phyloP scores from a whole-genome alignment of 2,329 filamentous ascomycete genomes.

The Lojkania enalia region DNA sequence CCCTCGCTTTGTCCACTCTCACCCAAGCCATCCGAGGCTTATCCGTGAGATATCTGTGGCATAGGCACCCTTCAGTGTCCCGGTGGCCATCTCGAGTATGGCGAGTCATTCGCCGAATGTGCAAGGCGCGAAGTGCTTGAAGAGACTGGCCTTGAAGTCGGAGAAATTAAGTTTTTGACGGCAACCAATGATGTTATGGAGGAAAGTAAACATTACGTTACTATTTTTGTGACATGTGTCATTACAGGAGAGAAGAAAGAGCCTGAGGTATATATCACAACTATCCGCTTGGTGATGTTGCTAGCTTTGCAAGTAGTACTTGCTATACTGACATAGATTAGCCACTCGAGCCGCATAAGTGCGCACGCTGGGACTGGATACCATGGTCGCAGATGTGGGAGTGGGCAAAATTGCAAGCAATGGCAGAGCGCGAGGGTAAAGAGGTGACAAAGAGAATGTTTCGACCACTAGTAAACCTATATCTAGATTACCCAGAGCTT shows the following conservation, averaged over 20 bases:
- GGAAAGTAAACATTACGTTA: slow-evolving; percentile 73
- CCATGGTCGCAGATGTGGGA: slow-evolving; percentile 53
- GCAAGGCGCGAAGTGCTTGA: slow-evolving; percentile 69
- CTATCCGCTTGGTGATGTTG: not conserved
- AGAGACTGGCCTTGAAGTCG: slow-evolving; percentile 65
- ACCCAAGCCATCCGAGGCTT: not conserved
- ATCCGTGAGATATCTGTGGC: not conserved
- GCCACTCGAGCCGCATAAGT: slow-evolving; percentile 57
- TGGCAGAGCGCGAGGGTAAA: slow-evolving; percentile 29
- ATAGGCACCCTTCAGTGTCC: slow-evolving; percentile 68
- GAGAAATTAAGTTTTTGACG: slow-evolving; percentile 57
- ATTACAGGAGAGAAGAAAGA: slow-evolving; percentile 53
- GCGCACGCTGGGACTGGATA: slow-evolving; percentile 58
- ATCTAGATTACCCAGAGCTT: slow-evolving; percentile 38
- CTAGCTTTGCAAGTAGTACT: not conserved
- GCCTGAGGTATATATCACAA: slow-evolving; percentile 54
- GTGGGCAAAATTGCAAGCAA: slow-evolving; percentile 40
- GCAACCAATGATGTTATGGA: slow-evolving; percentile 70
- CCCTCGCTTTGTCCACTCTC: not conserved
- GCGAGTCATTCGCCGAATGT: slow-evolving; percentile 65
- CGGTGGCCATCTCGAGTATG: slow-evolving; percentile 74
- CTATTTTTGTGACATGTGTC: slow-evolving; percentile 65
- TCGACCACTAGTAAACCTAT: slow-evolving; percentile 52
- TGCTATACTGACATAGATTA: slow-evolving; percentile 2
- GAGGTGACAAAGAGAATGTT: slow-evolving; percentile 47